phyloP scores from a whole-genome alignment of 1,284 basidiomycete genomes.

The Pseudomicrostroma phylloplanum region DNA sequence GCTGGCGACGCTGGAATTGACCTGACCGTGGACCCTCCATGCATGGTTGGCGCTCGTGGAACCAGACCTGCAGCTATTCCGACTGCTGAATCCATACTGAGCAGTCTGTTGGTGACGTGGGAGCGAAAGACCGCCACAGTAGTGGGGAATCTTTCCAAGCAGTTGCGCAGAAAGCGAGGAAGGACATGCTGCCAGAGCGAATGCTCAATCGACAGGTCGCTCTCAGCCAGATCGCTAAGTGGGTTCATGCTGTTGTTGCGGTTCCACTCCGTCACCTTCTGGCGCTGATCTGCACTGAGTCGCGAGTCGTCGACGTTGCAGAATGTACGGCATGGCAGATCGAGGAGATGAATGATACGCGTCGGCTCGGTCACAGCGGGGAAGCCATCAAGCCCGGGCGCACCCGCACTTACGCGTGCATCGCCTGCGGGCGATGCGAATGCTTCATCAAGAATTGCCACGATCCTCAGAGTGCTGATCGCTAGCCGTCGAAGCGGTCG shows the following conservation, averaged over 20 bases:
- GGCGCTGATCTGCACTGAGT: slow-evolving; percentile 29
- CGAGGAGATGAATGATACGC: slow-evolving; percentile 37
- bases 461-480: slow-evolving; percentile 31
- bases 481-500: slow-evolving; percentile 56
- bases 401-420: slow-evolving; percentile 18
- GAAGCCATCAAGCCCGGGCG: not conserved
- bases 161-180: slow-evolving; percentile 50
- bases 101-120: slow-evolving; percentile 48
- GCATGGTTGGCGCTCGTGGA: slow-evolving; percentile 5
- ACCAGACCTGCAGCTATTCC: slow-evolving; percentile 47
- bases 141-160: slow-evolving; percentile 49
- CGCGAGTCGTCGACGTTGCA: slow-evolving; percentile 22
- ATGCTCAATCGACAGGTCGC: slow-evolving; percentile 52
- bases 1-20: slow-evolving; percentile 25
- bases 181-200: slow-evolving; percentile 53
- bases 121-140: slow-evolving; percentile 51
- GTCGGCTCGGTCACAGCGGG: slow-evolving; percentile 26
- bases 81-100: slow-evolving; percentile 52
- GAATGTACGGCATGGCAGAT: slow-evolving; percentile 30
- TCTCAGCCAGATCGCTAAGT: slow-evolving; percentile 50
- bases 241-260: slow-evolving; percentile 16
- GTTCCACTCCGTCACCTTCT: slow-evolving; percentile 15
- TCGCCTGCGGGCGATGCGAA: slow-evolving; percentile 18
- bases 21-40: not conserved
- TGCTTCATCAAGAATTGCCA: slow-evolving; percentile 43